Percentiles rank a stretch among this genome's conserved stretches.
Evolutionary conservation across 345 rosid species (phyloP).

Genomic region (Boechera stricta): DNA sequence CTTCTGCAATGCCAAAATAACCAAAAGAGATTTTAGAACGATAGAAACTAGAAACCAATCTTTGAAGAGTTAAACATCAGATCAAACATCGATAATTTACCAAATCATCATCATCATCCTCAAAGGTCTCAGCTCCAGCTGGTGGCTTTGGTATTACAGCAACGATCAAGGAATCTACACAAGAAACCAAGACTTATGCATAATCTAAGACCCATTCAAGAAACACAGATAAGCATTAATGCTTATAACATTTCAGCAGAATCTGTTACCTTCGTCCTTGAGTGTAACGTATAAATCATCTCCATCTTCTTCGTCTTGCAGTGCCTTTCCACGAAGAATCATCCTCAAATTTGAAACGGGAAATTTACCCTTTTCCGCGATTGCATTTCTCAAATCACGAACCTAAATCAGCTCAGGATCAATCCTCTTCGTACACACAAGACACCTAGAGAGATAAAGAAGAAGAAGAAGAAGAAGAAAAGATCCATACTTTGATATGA

Average conservation of each 20-base stretch:
- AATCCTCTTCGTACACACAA: constrained; percentile 10
- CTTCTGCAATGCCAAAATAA: constrained; percentile 53
- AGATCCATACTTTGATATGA: constrained; percentile 53
- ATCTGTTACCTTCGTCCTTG: constrained; percentile 54
- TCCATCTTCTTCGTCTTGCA: constrained; percentile 66
- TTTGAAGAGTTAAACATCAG: constrained; percentile 1
- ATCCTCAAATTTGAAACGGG: constrained; percentile 69
- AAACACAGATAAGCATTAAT: not conserved
- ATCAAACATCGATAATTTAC: constrained; percentile 40
- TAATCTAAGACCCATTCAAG: not conserved
- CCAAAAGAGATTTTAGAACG: not conserved
- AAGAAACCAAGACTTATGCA: not conserved
- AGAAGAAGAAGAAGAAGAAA: not conserved
- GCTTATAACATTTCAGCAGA: constrained; percentile 1
- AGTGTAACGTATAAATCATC: constrained; percentile 60
- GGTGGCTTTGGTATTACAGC: constrained; percentile 86
- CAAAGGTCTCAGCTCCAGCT: constrained; percentile 54
- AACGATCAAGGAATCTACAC: constrained; percentile 68
- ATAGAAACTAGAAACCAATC: not conserved
- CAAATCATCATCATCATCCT: constrained; percentile 60
- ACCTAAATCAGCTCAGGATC: constrained; percentile 53
- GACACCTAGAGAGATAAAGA: not conserved
- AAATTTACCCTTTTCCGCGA: constrained; percentile 57
- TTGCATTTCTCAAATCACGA: constrained; percentile 63
- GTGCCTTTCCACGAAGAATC: constrained; percentile 66